Evolutionary conservation across 169 alveolate species (phyloP), one percentile per base, ranked within the genome.

Genomic region (Babesia caballi): DNA sequence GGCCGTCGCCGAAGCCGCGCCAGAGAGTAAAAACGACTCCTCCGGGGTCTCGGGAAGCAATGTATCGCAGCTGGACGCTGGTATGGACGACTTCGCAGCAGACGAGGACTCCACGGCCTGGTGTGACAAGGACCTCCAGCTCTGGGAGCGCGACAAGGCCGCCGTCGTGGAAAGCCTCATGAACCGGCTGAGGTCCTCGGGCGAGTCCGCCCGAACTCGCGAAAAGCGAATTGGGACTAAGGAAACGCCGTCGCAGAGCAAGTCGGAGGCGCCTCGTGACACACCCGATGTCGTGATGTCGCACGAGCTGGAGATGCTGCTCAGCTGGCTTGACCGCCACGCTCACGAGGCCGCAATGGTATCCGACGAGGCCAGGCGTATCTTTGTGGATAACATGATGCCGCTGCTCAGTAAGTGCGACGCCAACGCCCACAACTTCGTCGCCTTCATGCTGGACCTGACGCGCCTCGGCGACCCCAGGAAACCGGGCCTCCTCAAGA

Each of bases 101-200:
- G 66, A 56, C 7, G 63, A 49, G 51, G 53, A 35, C 7, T 23
- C 52, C 28, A 42, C 71, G 15, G 50, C 49, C 0, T 60, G 59
- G 49, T 63, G 65, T 53, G 69, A 75, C 56, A 74, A 75, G 63
- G 87, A 78, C 54, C 77, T 78, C 27, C 82, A 69, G 49, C 84
- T 67, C 21, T 78, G 87, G 87, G 87, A 78, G 33, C 68, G 69
- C 8, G 87, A 78, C 33, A 78, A 78, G 51, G 68, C 66, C 32
- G 75, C 54, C 6, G 75, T 78, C 11, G 59, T 78, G 17, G 87
- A 78, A 33, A 78, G 72, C 42, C 59, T 78, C n/a, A 66, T 53
- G 52, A 78, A 49, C 42, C 38, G 68, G 0, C 58, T 67, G 36
- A 21, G 78, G 6, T 40, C 69, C 5, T 11, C 61, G 19, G 83